Percentiles rank a stretch among this genome's conserved stretches.
phyloP scores from a whole-genome alignment of 2,329 filamentous ascomycete species.

The Cyphellophora attinorum region DNA sequence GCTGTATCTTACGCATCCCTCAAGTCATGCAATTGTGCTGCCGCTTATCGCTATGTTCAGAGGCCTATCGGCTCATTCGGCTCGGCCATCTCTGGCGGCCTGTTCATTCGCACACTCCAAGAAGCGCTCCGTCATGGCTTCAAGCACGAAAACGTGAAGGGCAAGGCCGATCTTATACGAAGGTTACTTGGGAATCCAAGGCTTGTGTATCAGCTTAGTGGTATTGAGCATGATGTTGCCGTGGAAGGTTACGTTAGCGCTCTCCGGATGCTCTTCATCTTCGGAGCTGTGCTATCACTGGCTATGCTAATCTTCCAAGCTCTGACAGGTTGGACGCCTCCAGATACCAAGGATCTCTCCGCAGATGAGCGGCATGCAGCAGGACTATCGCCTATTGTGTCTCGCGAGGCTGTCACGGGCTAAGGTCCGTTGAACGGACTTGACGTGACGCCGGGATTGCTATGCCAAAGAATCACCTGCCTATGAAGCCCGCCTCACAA shows the following conservation, averaged over 20 bases:
- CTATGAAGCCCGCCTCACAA: too few relatives aligned
- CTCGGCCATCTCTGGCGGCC: conserved; percentile 66
- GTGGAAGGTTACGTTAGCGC: conserved; percentile 44
- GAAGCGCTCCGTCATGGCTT: conserved; percentile 50
- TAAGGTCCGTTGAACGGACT: too few relatives aligned
- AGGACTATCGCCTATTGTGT: too few relatives aligned
- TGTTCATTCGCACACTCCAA: conserved; percentile 57
- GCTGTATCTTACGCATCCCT: conserved; percentile 58
- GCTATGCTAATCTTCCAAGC: conserved; percentile 46
- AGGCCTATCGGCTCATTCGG: conserved; percentile 76
- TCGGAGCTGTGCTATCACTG: conserved; percentile 39
- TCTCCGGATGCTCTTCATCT: conserved; percentile 43
- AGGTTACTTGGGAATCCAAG: conserved; percentile 50
- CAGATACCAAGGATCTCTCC: conserved; percentile 20
- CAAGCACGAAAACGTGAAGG: conserved; percentile 28
- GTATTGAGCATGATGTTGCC: conserved; percentile 42
- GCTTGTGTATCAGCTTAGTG: conserved; percentile 39
- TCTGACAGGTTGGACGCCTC: conserved; percentile 45
- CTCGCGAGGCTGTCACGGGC: too few relatives aligned
- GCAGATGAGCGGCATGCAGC: too few relatives aligned
- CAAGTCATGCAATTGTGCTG: conserved; percentile 65
- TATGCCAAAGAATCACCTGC: too few relatives aligned
- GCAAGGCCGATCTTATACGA: conserved; percentile 38
- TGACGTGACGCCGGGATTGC: too few relatives aligned
- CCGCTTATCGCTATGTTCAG: conserved; percentile 71